phyloP scores from a whole-genome alignment of 345 rosid genomes.

The Salix suchowensis region DNA sequence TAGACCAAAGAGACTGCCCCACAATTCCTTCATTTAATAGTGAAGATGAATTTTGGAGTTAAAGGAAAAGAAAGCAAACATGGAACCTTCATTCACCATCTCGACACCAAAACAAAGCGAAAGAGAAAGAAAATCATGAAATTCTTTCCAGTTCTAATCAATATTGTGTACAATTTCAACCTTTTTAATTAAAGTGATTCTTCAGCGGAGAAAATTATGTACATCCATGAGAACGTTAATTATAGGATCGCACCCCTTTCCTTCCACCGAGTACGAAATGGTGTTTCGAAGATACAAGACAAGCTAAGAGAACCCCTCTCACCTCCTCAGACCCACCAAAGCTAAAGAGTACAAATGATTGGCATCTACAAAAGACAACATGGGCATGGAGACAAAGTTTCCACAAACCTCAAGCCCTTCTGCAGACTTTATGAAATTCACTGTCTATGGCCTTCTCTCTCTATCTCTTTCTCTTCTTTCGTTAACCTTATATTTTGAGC shows the following conservation, averaged over 20 bases:
- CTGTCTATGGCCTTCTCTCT: constrained; percentile 12
- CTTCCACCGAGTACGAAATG: constrained; percentile 9
- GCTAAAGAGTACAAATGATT: neutral
- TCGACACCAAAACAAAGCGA: neutral
- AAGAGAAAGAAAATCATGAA: constrained; percentile 1
- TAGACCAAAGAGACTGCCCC: neutral
- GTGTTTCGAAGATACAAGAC: constrained; percentile 17
- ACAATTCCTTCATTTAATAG: neutral
- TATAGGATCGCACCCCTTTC: constrained; percentile 3
- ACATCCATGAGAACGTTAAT: neutral
- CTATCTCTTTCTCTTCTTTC: constrained; percentile 7
- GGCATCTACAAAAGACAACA: constrained; percentile 37
- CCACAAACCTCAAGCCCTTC: constrained; percentile 30
- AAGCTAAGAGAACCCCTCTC: constrained; percentile 6
- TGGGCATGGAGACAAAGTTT: constrained; percentile 40
- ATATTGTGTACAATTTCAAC: neutral
- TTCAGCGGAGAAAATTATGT: neutral
- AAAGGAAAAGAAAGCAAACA: neutral
- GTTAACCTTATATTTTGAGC: neutral
- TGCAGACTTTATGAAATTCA: constrained; percentile 46
- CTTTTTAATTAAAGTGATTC: constrained; percentile 7
- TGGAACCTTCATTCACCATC: neutral
- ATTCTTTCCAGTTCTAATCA: constrained; percentile 1
- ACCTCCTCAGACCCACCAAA: constrained; percentile 14
- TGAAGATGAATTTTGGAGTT: neutral